A percentile compares a stretch with the other conserved stretches of the same genome.
phyloP scores from a whole-genome alignment of 148 eudicot genomes.

The Chenopodium formosanum region DNA sequence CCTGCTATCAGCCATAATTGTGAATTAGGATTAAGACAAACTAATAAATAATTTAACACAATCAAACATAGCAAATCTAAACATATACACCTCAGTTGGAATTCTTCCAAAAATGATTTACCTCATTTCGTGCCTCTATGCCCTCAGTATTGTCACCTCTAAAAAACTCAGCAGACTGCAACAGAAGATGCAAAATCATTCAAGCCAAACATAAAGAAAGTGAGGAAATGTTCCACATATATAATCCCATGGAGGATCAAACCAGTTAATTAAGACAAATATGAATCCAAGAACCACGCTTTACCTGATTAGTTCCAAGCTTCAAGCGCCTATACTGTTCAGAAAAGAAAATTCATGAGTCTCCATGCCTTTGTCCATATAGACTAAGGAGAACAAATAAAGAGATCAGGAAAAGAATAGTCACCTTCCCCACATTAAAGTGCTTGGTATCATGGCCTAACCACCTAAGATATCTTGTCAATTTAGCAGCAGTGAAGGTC shows the following conservation, averaged over 20 bases:
- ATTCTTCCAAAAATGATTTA: slow-evolving; percentile 27
- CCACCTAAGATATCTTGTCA: slow-evolving; percentile 97
- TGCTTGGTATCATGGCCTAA: slow-evolving; percentile 98
- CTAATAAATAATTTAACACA: neutral
- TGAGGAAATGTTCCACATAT: neutral
- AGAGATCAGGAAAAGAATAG: slow-evolving; percentile 13
- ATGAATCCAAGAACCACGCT: neutral
- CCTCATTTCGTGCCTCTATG: slow-evolving; percentile 98
- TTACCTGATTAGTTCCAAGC: slow-evolving; percentile 91
- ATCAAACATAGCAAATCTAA: neutral
- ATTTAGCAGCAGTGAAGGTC: slow-evolving; percentile 96
- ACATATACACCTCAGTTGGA: neutral
- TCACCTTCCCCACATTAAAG: slow-evolving; percentile 98
- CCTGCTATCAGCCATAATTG: neutral
- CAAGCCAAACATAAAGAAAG: neutral
- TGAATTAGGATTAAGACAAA: neutral
- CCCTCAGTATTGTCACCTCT: slow-evolving; percentile 98
- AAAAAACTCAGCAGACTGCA: slow-evolving; percentile 92
- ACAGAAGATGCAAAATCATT: slow-evolving; percentile 19
- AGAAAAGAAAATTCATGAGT: slow-evolving; percentile 32
- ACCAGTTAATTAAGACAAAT: slow-evolving; percentile 3
- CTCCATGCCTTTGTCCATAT: slow-evolving; percentile 20
- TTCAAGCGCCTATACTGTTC: slow-evolving; percentile 95
- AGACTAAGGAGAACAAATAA: slow-evolving; percentile 7
- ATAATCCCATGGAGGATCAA: slow-evolving; percentile 1